Percentiles rank a stretch among this genome's conserved stretches.
These are phyloP conservation scores for Colletotrichum eremochloae DNA, from an alignment of 2,329 filamentous ascomycete species.

Conservation along the genomic window DNA sequence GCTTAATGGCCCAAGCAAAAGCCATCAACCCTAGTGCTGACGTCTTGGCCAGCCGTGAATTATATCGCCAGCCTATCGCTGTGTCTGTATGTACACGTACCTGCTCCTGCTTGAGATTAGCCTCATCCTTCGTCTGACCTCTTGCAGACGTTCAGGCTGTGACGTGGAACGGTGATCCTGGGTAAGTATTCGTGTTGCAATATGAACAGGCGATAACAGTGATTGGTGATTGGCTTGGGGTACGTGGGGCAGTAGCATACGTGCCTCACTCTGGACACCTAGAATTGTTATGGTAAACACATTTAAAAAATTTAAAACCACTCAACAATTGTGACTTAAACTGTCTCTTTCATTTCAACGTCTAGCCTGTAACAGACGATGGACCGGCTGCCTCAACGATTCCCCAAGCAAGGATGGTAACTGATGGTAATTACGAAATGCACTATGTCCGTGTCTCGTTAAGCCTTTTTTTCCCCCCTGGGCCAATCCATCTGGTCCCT, in stretches of 20 bases:
- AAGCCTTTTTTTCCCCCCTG: constrained; percentile 16
- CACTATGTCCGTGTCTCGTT: constrained; percentile 33
- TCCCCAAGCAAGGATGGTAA: constrained; percentile 1
- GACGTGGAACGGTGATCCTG: background rate
- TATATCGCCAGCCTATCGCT: constrained; percentile 7
- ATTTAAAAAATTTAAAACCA: no score
- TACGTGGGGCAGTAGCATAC: background rate
- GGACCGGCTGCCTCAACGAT: background rate
- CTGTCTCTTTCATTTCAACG: constrained; percentile 12
- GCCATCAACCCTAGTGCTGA: constrained; percentile 13
- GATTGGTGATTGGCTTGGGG: background rate
- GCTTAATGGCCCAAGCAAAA: background rate
- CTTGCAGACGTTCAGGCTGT: background rate
- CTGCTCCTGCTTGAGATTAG: background rate
- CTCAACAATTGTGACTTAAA: background rate
- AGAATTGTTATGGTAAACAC: no score
- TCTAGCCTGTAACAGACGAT: constrained; percentile 4
- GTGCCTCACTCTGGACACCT: background rate
- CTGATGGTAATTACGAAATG: constrained; percentile 25
- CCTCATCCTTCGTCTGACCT: background rate
- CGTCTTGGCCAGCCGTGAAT: background rate
- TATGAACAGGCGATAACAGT: background rate
- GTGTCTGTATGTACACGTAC: background rate
- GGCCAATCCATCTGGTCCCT: background rate
- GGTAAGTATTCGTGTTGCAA: background rate